These are phyloP conservation scores for Pythium plurisporium DNA, from an alignment of 352 stramenopile species.

Conservation along the genomic window DNA sequence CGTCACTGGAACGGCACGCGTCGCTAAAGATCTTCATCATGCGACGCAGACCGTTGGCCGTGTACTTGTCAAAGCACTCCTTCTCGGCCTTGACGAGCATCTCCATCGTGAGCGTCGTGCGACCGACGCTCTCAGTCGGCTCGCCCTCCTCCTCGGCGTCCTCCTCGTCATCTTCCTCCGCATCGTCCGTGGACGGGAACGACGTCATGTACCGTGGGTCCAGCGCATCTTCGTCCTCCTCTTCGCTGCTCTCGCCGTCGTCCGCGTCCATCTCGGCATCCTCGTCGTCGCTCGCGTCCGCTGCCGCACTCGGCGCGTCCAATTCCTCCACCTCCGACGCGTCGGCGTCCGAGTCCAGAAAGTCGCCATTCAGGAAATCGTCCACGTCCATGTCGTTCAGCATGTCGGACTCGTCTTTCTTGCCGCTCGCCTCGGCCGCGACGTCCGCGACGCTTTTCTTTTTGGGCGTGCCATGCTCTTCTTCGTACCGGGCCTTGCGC, in stretches of 20 bases:
- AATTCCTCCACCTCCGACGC: slow-evolving; percentile 12
- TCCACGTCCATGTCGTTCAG: slow-evolving; percentile 87
- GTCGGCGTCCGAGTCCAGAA: slow-evolving; percentile 67
- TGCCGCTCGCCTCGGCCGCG: slow-evolving; percentile 13
- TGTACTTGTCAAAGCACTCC: slow-evolving; percentile 86
- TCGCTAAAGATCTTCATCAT: slow-evolving; percentile 94
- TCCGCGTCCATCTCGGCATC: slow-evolving; percentile 35
- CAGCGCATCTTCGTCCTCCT: slow-evolving; percentile 77
- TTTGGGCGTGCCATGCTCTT: slow-evolving; percentile 37
- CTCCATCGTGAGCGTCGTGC: slow-evolving; percentile 73
- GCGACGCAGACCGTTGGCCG: slow-evolving; percentile 84
- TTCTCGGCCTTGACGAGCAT: slow-evolving; percentile 79
- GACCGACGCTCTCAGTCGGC: slow-evolving; percentile 30
- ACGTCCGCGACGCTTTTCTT: slow-evolving; percentile 22
- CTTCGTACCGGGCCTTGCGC: slow-evolving; percentile 64
- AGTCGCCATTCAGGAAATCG: slow-evolving; percentile 80
- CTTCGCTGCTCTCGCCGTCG: slow-evolving; percentile 67
- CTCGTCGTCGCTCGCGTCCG: slow-evolving; percentile 17
- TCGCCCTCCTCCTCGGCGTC: slow-evolving; percentile 18
- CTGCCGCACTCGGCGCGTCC: slow-evolving; percentile 23
- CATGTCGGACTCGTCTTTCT: slow-evolving; percentile 73
- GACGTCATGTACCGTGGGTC: slow-evolving; percentile 74
- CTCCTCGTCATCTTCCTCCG: slow-evolving; percentile 24
- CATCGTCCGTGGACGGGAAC: slow-evolving; percentile 28
- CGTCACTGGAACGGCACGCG: slow-evolving; percentile 91